These are phyloP conservation scores for Eimeria falciformis DNA, from an alignment of 169 alveolate species.

Conservation along the genomic window DNA sequence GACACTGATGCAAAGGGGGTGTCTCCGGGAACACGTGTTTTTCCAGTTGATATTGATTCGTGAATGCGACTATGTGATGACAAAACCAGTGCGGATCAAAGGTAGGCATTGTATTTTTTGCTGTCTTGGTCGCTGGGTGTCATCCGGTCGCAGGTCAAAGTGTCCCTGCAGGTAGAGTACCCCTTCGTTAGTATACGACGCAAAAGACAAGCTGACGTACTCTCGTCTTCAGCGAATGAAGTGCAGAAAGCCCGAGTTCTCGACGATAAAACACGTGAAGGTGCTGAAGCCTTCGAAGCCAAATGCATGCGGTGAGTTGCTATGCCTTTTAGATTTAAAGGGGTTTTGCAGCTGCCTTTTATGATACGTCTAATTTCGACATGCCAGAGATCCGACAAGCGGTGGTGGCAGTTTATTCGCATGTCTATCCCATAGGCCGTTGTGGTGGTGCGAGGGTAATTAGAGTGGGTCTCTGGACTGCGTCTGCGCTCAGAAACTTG, in stretches of 20 bases:
- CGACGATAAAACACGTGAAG: constrained; percentile 8
- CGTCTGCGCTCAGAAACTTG: constrained; percentile 7
- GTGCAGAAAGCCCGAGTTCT: background rate
- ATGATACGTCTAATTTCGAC: no score
- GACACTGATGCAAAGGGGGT: no score
- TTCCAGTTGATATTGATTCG: no score
- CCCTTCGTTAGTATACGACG: background rate
- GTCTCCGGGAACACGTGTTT: no score
- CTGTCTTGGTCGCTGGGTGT: no score
- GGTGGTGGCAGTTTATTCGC: no score
- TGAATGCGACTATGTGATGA: no score
- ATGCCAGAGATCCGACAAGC: no score
- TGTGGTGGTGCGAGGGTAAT: background rate
- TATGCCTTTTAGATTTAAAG: no score
- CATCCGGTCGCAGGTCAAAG: background rate
- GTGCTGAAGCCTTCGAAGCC: constrained; percentile 49
- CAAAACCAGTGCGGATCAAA: no score
- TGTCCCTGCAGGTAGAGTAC: background rate
- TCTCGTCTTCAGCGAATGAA: background rate
- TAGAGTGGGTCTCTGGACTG: background rate
- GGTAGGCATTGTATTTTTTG: no score
- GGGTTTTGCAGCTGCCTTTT: no score
- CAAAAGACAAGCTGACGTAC: background rate
- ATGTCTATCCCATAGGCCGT: background rate
- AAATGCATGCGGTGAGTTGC: constrained; percentile 74